These are phyloP conservation scores for Eutypa lata DNA, from an alignment of 2,329 filamentous ascomycete species.

Conservation along the genomic window DNA sequence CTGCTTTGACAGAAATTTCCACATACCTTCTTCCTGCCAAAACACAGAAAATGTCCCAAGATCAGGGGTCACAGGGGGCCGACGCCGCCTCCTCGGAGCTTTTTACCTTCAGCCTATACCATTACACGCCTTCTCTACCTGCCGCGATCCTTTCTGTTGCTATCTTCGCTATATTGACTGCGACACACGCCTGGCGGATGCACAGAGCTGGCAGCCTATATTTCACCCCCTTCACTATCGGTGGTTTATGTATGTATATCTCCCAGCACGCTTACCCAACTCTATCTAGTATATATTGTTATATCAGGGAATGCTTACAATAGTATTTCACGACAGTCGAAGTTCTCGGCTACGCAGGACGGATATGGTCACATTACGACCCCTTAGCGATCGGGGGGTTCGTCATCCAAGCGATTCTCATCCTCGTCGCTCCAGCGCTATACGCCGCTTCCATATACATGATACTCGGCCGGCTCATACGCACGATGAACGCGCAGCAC, in stretches of 20 bases:
- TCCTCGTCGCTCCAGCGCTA: conserved; percentile 17
- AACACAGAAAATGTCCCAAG: too few species aligned
- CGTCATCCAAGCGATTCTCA: conserved; percentile 20
- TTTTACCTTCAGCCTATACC: conserved; percentile 13
- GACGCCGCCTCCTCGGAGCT: neutral
- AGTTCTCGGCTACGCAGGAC: conserved; percentile 19
- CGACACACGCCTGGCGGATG: conserved; percentile 8
- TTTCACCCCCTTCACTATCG: conserved; percentile 15
- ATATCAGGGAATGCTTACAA: neutral
- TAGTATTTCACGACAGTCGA: conserved; percentile 4
- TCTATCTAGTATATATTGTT: neutral
- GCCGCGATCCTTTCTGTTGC: conserved; percentile 11
- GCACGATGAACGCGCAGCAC: conserved; percentile 16
- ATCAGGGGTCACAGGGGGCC: neutral
- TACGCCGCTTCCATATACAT: conserved; percentile 37
- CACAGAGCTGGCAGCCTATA: conserved; percentile 6
- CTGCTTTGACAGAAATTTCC: neutral
- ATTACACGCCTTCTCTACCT: conserved; percentile 14
- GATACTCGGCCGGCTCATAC: conserved; percentile 31
- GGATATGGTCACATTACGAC: conserved; percentile 15
- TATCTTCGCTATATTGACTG: conserved; percentile 11
- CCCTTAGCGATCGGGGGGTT: conserved; percentile 10
- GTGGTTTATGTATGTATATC: conserved; percentile 11
- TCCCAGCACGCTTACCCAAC: too few species aligned
- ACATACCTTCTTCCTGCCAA: neutral